Evolutionary conservation across 148 eudicot genomes (phyloP).

Genomic region (Hydrangea macrophylla): DNA sequence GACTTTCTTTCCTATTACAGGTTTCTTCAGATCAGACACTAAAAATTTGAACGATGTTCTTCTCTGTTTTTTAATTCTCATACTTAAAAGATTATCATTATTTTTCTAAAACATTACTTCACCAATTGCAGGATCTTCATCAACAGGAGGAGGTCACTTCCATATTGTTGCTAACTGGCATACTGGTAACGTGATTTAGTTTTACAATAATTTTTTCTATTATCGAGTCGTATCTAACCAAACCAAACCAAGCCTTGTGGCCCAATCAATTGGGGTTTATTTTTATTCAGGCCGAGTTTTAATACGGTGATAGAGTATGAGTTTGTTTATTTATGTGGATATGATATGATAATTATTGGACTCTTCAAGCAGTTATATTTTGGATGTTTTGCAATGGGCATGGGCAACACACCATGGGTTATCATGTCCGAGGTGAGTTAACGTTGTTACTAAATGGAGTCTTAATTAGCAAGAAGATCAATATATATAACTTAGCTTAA

Average conservation of each 20-base stretch:
- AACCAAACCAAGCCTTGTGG: no score
- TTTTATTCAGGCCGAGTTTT: no score
- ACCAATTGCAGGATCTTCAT: constrained; percentile 27
- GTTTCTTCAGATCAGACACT: constrained; percentile 9
- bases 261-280: no score
- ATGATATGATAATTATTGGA: no score
- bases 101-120: not conserved
- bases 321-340: no score
- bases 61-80: not conserved
- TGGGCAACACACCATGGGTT: constrained; percentile 20
- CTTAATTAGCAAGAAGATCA: no score
- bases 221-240: no score
- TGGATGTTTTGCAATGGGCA: constrained; percentile 19
- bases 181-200: constrained; percentile 23
- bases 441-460: no score
- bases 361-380: constrained; percentile 22
- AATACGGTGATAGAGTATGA: no score
- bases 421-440: constrained; percentile 23
- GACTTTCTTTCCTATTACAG: constrained; percentile 30
- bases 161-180: constrained; percentile 29
- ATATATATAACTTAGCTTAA: no score
- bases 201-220: no score
- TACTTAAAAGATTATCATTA: no score
- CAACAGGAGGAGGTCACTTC: constrained; percentile 28
- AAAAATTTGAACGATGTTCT: not conserved